Conservation (phyloP, 352 stramenopile genomes). For the Pythium guiyangense region DNA sequence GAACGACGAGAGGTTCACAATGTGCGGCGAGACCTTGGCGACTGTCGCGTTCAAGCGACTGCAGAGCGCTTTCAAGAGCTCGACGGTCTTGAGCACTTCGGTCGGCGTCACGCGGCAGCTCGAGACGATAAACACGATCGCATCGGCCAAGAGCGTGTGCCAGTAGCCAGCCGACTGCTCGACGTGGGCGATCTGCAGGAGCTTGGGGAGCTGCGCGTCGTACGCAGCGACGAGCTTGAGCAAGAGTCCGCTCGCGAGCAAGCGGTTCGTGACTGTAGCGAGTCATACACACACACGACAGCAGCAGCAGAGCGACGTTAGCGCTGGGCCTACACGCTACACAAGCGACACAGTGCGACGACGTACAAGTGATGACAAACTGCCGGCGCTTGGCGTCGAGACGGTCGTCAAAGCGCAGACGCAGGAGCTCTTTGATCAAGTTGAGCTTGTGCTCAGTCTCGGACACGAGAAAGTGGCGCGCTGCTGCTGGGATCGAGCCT, state of each 20-base stretch:
- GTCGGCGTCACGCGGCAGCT: constrained; percentile 42
- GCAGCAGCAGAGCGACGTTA: neutral
- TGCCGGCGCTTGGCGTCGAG: constrained; percentile 52
- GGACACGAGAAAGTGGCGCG: constrained; percentile 69
- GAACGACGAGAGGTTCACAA: constrained; percentile 78
- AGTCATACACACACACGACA: neutral
- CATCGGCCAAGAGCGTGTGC: constrained; percentile 70
- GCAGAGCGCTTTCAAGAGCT: constrained; percentile 54
- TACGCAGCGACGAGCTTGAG: constrained; percentile 44
- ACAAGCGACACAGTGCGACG: neutral
- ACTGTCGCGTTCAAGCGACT: constrained; percentile 50
- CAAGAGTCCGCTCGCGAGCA: constrained; percentile 45
- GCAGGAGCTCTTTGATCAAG: constrained; percentile 68
- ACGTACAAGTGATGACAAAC: constrained; percentile 50
- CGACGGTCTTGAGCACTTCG: constrained; percentile 52
- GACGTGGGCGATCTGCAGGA: constrained; percentile 52
- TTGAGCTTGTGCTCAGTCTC: constrained; percentile 77
- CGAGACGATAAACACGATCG: constrained; percentile 53
- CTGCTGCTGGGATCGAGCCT: constrained; percentile 56
- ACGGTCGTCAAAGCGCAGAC: constrained; percentile 51
- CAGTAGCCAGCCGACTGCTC: constrained; percentile 72
- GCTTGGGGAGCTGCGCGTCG: constrained; percentile 41
- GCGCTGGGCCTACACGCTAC: neutral
- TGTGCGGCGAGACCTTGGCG: constrained; percentile 72
- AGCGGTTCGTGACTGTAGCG: constrained; percentile 54